Evolutionary conservation across 305 asterid species (phyloP), one percentile per base, ranked within the genome.

Genomic region (Fraxinus dipetala): DNA sequence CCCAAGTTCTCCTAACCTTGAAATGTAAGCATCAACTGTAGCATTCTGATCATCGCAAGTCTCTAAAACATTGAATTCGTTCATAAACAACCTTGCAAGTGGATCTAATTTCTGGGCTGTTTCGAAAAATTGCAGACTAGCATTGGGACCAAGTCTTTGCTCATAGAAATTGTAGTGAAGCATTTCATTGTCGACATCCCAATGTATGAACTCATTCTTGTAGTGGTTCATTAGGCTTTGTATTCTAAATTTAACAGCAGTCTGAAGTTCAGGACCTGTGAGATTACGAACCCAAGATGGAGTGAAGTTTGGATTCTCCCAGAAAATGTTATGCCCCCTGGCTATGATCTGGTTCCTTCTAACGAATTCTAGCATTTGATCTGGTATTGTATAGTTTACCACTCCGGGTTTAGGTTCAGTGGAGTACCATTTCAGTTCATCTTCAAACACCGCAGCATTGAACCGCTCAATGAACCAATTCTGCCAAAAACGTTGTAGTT

Each of bases 101-200:
- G 92, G 92, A 77, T 89, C 92, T 6, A 79, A 69, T 36, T 56
- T 77, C 65, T 86, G 90, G 28, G 88, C 89, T 9, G 84, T 63
- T 30, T 16, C 45, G 74, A 82, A 89, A 69, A 87, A 87, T 31
- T 87, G 85, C 20, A 89, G 48, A 32, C 86, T 85, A 3, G 88
- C 89, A 13, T 81, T 81, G 7, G 85, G 88, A 30, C 89, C 88
- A n/a, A 89, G 89, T 74, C 26, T 79, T 72, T 83, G 76, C 83
- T 84, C 86, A 40, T 89, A 89, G 87, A 87, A 89, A 67, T 87
- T 87, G 75, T 76, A 87, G 79, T 89, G 92, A 31, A 89, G 89
- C 88, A 84, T 77, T 78, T 89, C 90, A 11, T 89, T 89, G 85
- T 84, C 83, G 51, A 89, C 92, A n/a, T 89, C 92, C 90, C 92